Evolutionary conservation across 331 rosid genomes (phyloP).

Genomic region (Cydonia oblonga): DNA sequence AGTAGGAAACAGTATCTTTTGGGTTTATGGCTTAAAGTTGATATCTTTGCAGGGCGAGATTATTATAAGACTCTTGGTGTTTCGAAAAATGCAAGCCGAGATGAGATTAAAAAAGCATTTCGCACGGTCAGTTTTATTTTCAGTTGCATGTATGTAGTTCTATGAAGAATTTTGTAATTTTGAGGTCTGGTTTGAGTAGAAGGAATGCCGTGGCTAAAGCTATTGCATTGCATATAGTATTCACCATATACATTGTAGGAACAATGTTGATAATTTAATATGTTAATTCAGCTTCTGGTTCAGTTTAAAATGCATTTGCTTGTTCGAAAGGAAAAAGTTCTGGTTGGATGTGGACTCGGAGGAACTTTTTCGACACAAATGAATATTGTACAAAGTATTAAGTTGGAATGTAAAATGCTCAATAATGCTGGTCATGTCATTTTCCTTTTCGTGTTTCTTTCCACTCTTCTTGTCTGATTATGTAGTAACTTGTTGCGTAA

Average conservation of each 20-base stretch:
- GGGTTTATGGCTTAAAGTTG: neutral
- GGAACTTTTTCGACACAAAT: neutral
- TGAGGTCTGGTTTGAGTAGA: neutral
- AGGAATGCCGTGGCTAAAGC: neutral
- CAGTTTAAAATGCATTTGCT: neutral
- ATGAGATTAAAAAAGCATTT: constrained; percentile 70
- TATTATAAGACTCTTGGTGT: constrained; percentile 66
- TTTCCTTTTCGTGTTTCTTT: neutral
- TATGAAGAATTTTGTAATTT: neutral
- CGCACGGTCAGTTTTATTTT: constrained; percentile 40
- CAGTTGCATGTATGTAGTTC: neutral
- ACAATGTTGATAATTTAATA: neutral
- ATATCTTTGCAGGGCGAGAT: constrained; percentile 36
- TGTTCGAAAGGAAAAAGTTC: neutral
- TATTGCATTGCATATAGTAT: neutral
- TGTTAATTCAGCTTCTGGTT: neutral
- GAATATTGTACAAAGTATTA: neutral
- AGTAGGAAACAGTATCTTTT: neutral
- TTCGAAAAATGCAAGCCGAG: constrained; percentile 50
- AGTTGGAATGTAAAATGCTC: neutral
- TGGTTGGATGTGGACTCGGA: neutral
- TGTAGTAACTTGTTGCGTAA: neutral
- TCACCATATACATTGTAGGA: neutral
- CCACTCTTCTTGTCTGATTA: neutral
- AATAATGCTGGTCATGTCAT: neutral